Conservation (phyloP, 176 grass and related monocot species). For the Carex kokanica region DNA sequence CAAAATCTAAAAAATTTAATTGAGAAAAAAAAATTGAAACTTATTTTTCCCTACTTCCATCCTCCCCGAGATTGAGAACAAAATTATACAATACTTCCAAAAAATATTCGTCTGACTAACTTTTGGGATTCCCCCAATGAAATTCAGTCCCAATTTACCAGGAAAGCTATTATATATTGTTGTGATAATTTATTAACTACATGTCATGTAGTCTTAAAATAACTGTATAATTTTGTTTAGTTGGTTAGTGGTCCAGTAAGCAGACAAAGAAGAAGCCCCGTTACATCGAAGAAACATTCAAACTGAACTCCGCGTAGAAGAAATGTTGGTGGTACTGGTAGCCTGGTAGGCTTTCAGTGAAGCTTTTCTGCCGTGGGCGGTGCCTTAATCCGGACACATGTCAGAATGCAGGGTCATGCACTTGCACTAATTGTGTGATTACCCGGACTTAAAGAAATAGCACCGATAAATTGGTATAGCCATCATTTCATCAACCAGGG, state of each 20-base stretch:
- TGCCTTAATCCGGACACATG: neutral
- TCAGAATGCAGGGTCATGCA: neutral
- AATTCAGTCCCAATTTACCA: neutral
- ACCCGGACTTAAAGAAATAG: slow-evolving; percentile 1
- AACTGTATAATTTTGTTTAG: neutral
- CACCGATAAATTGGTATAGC: neutral
- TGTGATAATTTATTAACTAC: neutral
- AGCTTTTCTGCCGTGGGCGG: slow-evolving; percentile 6
- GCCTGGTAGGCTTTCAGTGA: neutral
- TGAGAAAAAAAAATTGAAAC: no score
- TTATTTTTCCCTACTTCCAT: no score
- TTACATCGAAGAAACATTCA: slow-evolving; percentile 17
- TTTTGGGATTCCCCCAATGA: neutral
- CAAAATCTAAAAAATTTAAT: no score
- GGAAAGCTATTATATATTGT: neutral
- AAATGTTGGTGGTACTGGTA: neutral
- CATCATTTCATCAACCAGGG: neutral
- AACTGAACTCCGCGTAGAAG: neutral
- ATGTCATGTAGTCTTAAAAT: neutral
- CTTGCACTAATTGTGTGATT: neutral
- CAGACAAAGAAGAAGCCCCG: no score
- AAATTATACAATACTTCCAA: no score
- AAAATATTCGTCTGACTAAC: no score
- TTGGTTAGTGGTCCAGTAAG: slow-evolving; percentile 13
- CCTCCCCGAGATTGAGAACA: no score